A percentile compares a stretch with the other conserved stretches of the same genome.
These are phyloP conservation scores for Dissoconium aciculare DNA, from an alignment of 2,329 filamentous ascomycete genomes.

Conservation along the genomic window DNA sequence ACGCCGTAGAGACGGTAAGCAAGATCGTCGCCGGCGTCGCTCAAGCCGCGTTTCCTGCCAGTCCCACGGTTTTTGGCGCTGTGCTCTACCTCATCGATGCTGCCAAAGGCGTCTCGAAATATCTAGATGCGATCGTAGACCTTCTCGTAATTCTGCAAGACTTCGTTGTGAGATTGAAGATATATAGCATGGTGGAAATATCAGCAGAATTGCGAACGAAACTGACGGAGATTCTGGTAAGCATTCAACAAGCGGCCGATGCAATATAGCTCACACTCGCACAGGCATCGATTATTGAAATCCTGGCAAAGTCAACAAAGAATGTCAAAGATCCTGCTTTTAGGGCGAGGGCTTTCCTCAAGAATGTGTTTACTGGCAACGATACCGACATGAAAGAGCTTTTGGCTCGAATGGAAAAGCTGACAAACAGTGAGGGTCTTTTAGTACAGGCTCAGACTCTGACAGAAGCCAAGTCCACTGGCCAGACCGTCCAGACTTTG, in stretches of 20 bases:
- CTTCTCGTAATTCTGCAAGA: slow-evolving; percentile 28
- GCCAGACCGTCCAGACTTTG: slow-evolving; percentile 8
- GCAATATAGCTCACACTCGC: no score
- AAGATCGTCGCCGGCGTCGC: slow-evolving; percentile 26
- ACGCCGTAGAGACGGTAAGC: slow-evolving; percentile 29
- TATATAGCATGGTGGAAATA: slow-evolving; percentile 29
- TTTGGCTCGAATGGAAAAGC: slow-evolving; percentile 27
- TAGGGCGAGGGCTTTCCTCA: slow-evolving; percentile 26
- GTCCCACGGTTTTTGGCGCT: slow-evolving; percentile 30
- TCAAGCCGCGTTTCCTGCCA: slow-evolving; percentile 28
- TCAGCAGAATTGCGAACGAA: slow-evolving; percentile 28
- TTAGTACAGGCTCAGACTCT: slow-evolving; percentile 34
- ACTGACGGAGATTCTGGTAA: slow-evolving; percentile 29
- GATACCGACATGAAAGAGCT: slow-evolving; percentile 29
- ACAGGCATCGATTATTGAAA: slow-evolving; percentile 33
- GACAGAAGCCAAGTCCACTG: slow-evolving; percentile 8
- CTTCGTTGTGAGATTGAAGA: slow-evolving; percentile 26
- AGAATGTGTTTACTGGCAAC: slow-evolving; percentile 28
- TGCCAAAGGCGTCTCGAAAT: slow-evolving; percentile 31
- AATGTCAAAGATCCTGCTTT: slow-evolving; percentile 29
- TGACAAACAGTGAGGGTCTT: slow-evolving; percentile 30
- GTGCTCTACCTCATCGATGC: slow-evolving; percentile 32
- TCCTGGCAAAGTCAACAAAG: slow-evolving; percentile 32
- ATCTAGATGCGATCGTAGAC: slow-evolving; percentile 34
- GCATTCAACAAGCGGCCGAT: no score